phyloP scores from a whole-genome alignment of 495 filamentous ascomycete species.

The Neurospora sp. region DNA sequence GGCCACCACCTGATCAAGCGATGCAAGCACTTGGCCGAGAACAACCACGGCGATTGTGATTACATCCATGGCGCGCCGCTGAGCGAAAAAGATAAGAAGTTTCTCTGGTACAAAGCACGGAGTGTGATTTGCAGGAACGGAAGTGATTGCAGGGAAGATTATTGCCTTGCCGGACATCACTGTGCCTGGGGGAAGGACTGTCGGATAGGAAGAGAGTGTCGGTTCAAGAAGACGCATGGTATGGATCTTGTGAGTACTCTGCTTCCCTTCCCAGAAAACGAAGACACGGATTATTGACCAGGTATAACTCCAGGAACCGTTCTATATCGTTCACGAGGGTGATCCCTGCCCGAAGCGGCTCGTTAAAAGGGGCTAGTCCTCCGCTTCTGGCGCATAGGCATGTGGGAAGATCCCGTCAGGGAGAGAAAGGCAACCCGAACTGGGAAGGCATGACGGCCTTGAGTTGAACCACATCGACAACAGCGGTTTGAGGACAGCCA shows the following conservation, averaged over 20 bases:
- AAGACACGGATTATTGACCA: neutral
- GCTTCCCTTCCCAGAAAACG: neutral
- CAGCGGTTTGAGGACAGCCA: neutral
- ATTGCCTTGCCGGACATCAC: conserved; percentile 27
- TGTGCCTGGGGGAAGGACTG: conserved; percentile 16
- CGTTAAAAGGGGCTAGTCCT: neutral
- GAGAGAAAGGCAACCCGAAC: neutral
- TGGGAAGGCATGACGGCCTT: neutral
- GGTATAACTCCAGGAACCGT: neutral
- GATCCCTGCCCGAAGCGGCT: neutral
- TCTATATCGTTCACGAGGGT: neutral
- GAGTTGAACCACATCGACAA: neutral
- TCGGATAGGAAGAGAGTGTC: conserved; percentile 8
- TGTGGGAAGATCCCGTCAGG: neutral
- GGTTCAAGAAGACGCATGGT: conserved; percentile 19
- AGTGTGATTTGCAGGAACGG: conserved; percentile 13
- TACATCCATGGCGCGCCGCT: conserved; percentile 25
- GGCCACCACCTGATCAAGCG: conserved; percentile 18
- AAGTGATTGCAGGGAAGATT: conserved; percentile 13
- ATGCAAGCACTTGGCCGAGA: conserved; percentile 14
- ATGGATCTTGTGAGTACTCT: conserved; percentile 24
- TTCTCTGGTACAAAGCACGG: conserved; percentile 18
- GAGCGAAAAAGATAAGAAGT: conserved; percentile 10
- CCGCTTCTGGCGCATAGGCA: neutral
- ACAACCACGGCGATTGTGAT: conserved; percentile 7